Evolutionary conservation across 768 basidiomycete species (phyloP).

Genomic region (Psilocybe subaeruginosa): DNA sequence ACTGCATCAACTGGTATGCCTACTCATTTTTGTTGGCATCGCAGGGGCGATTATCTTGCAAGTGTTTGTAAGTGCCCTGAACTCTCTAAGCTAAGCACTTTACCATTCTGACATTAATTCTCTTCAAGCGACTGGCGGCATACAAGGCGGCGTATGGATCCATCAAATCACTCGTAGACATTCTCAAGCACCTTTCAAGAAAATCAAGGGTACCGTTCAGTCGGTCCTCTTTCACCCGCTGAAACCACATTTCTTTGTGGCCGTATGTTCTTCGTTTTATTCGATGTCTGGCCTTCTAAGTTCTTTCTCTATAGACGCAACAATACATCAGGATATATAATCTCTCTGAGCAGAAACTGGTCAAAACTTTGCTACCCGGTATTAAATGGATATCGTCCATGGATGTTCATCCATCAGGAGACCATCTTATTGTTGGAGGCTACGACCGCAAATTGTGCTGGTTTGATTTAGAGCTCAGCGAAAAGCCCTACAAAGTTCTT

Average conservation of each 20-base stretch:
- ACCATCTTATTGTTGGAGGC: constrained; percentile 96
- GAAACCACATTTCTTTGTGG: constrained; percentile 97
- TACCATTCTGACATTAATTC: constrained; percentile 12
- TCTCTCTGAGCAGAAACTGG: constrained; percentile 87
- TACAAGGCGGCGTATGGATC: constrained; percentile 89
- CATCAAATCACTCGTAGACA: constrained; percentile 93
- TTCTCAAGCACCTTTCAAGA: constrained; percentile 98
- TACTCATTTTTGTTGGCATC: constrained; percentile 90
- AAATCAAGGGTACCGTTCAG: constrained; percentile 90
- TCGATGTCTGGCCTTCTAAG: constrained; percentile 12
- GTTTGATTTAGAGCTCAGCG: constrained; percentile 97
- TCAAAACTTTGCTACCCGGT: constrained; percentile 94
- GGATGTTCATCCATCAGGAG: constrained; percentile 95
- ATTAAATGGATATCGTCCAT: constrained; percentile 97
- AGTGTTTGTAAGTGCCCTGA: constrained; percentile 78
- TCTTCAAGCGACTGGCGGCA: constrained; percentile 60
- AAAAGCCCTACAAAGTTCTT: constrained; percentile 96
- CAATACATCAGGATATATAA: constrained; percentile 96
- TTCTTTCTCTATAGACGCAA: constrained; percentile 70
- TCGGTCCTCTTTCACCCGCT: constrained; percentile 92
- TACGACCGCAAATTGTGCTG: constrained; percentile 98
- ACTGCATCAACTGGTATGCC: constrained; percentile 70
- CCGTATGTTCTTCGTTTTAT: constrained; percentile 56
- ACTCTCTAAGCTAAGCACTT: neutral
- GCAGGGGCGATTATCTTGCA: constrained; percentile 93